Conservation (phyloP, 345 rosid species). For the Rhodamnia rubescens region DNA sequence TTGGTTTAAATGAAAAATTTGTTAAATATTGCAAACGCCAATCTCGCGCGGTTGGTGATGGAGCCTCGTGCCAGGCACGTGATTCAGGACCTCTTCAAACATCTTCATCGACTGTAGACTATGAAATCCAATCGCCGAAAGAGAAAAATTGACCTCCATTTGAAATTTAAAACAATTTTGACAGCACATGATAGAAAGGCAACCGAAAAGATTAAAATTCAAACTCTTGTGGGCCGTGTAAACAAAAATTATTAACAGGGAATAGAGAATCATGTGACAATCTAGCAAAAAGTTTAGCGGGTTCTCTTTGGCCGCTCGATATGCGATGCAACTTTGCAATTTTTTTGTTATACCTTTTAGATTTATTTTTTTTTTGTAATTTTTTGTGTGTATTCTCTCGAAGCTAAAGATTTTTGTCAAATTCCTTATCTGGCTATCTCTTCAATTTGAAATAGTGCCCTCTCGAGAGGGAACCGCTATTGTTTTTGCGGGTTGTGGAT, state of each 20-base stretch:
- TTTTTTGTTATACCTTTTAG: too few relatives aligned
- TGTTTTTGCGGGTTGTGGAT: not conserved
- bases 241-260: not conserved
- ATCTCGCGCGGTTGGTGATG: not conserved
- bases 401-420: not conserved
- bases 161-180: not conserved
- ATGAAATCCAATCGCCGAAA: not conserved
- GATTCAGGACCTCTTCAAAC: not conserved
- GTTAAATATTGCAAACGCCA: not conserved
- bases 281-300: not conserved
- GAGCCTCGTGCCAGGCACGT: not conserved
- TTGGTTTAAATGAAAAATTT: not conserved
- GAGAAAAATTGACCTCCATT: not conserved
- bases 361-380: not conserved
- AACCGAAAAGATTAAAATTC: not conserved
- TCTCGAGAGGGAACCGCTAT: not conserved
- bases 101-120: not conserved
- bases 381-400: not conserved
- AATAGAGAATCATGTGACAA: not conserved
- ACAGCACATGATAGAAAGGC: too few relatives aligned
- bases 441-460: not conserved
- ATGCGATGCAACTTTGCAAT: not conserved
- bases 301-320: not conserved
- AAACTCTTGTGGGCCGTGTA: not conserved
- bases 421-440: not conserved